Conservation (phyloP, 441 rosid genomes). For the Manihot esculenta region DNA sequence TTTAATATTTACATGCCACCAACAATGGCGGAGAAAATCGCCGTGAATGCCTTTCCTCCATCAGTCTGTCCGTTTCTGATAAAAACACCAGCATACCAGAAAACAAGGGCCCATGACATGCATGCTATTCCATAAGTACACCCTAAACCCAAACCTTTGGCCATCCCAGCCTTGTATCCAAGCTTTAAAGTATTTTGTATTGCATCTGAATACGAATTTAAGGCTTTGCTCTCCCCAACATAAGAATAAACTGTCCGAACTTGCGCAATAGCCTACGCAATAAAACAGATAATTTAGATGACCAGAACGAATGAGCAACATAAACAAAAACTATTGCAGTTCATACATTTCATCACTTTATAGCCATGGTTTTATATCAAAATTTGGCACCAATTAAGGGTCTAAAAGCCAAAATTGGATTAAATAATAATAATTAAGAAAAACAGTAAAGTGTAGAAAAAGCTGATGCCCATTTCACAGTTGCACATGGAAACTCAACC, state of each 20-base stretch:
- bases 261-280: conserved; percentile 84
- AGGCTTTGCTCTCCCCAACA: conserved; percentile 96
- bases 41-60: conserved; percentile 98
- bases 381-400: not conserved
- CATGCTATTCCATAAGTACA: conserved; percentile 98
- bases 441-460: not conserved
- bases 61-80: conserved; percentile 89
- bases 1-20: conserved; percentile 83
- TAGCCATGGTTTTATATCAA: not conserved
- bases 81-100: conserved; percentile 99
- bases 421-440: conserved; percentile 2
- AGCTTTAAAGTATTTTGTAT: conserved; percentile 94
- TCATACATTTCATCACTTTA: not conserved
- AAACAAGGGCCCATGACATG: conserved; percentile 99
- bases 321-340: not conserved
- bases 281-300: conserved; percentile 12
- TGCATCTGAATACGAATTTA: conserved; percentile 84
- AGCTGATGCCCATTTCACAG: not conserved
- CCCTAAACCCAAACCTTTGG: conserved; percentile 97
- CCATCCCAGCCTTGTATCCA: conserved; percentile 99
- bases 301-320: too few relatives aligned
- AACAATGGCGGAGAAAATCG: conserved; percentile 98
- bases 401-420: conserved; percentile 11
- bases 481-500: conserved; percentile 32
- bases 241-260: conserved; percentile 94